phyloP scores from a whole-genome alignment of 345 rosid species.

The Eucalyptus sp. region DNA sequence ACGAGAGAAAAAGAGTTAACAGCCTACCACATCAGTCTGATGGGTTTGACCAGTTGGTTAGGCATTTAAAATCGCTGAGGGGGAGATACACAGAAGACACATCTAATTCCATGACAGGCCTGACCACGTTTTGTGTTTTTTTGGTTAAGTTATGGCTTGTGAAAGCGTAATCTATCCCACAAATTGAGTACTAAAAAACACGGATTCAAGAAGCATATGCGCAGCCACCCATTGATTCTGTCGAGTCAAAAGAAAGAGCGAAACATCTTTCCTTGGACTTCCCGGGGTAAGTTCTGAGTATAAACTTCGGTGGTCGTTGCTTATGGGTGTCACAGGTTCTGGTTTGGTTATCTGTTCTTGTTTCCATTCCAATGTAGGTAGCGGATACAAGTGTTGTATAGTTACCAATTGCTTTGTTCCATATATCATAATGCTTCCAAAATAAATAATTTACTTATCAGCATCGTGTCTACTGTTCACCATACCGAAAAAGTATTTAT shows the following conservation, averaged over 20 bases:
- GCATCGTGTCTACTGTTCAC: background rate
- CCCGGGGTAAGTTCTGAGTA: background rate
- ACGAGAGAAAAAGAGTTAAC: background rate
- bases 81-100: background rate
- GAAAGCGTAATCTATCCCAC: background rate
- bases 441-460: background rate
- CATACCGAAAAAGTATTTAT: background rate
- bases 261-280: background rate
- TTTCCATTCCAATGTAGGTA: background rate
- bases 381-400: background rate
- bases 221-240: background rate
- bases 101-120: background rate
- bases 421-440: background rate
- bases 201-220: background rate
- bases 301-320: background rate
- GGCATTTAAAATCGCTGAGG: background rate
- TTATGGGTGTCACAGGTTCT: background rate
- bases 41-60: background rate
- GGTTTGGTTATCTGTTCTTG: background rate
- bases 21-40: background rate
- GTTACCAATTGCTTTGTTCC: background rate
- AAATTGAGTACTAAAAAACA: background rate
- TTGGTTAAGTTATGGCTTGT: background rate
- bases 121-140: background rate
- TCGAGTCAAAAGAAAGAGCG: background rate